These are phyloP conservation scores for Trichoderma gamsii DNA, from an alignment of 495 filamentous ascomycete genomes.

Conservation along the genomic window DNA sequence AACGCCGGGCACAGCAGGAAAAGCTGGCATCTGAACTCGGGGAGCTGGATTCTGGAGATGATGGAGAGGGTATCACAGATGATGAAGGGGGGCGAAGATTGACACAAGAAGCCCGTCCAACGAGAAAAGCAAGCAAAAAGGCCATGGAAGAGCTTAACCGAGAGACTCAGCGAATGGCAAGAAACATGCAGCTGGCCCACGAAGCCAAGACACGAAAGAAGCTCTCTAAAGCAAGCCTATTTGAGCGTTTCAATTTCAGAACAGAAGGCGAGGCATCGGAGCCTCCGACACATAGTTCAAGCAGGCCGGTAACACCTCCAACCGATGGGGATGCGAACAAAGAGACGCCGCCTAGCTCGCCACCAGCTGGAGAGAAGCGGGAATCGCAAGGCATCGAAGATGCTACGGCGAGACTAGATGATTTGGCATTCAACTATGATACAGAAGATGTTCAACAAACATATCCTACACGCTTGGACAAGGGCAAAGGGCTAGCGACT, in stretches of 20 bases:
- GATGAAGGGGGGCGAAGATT: conserved; percentile 52
- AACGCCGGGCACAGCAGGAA: conserved; percentile 43
- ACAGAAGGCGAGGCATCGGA: conserved; percentile 31
- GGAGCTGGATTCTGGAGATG: conserved; percentile 23
- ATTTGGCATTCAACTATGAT: conserved; percentile 25
- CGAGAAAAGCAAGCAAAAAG: conserved; percentile 89
- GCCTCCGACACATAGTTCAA: conserved; percentile 44
- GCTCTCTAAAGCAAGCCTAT: conserved; percentile 75
- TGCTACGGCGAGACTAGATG: conserved; percentile 16
- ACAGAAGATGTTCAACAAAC: conserved; percentile 26
- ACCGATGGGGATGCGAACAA: conserved; percentile 42
- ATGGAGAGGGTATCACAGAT: conserved; percentile 43
- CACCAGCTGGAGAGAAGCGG: conserved; percentile 24
- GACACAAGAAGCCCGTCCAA: conserved; percentile 56
- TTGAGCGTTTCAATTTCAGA: conserved; percentile 75
- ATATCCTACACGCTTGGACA: conserved; percentile 34
- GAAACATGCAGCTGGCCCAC: conserved; percentile 88
- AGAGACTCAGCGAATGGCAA: conserved; percentile 84
- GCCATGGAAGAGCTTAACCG: conserved; percentile 90
- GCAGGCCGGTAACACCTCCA: conserved; percentile 33
- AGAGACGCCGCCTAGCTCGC: conserved; percentile 50
- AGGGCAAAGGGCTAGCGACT: conserved; percentile 50
- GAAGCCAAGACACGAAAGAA: conserved; percentile 88
- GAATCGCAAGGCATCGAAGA: background rate
- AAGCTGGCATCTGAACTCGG: conserved; percentile 16